Base-by-base conservation (phyloP, 306 rosid species). In the Castanea crenata region DNA sequence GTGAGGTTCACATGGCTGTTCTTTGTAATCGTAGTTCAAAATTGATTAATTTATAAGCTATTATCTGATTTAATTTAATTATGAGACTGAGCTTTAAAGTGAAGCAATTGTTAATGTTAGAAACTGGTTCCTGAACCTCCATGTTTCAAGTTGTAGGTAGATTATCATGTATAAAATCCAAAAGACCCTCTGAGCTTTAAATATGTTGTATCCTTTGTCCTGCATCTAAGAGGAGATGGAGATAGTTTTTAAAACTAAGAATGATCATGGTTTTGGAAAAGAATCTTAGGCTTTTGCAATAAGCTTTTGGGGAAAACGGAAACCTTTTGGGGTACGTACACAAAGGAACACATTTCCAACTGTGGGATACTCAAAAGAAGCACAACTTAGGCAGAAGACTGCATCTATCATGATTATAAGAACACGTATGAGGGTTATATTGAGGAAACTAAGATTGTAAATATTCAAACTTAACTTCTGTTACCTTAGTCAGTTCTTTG, bases 401-500 rank as follows among this genome's bases (percentile, higher is more conserved):
- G 21, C 41, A 51, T 27, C 58, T 18, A 18, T 73, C 15, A 52
- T 21, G 32, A 10, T 31, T 55, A 19, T 5, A 18, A 18, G 27
- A 65, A 32, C 15, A 6, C 16, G 20, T 64, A 21, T 31, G 10
- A 15, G 41, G 20, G 21, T 4, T 64, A 16, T 16, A 20, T 32
- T 64, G n/a, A 64, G 21, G 14, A 31, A 29, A 32, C 6, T 27
- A 64, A 20, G 62, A 57, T 57, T 57, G 31, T 57, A 57, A 57
- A 57, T 57, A 20, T 59, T 23, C 65, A 59, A 59, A 59, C 27
- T 31, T 73, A 59, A 59, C 27, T 31, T 73, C 68, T 77, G 52
- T 78, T 74, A 67, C 51, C 49, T 80, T 11, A 12, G 29, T 13
- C 69, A 65, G 83, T 59, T 35, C 7, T 79, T 74, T 80, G 21